Percentiles rank a stretch among this genome's conserved stretches.
These are phyloP conservation scores for Biscogniauxia sp. DNA, from an alignment of 2,329 filamentous ascomycete genomes.

Conservation along the genomic window DNA sequence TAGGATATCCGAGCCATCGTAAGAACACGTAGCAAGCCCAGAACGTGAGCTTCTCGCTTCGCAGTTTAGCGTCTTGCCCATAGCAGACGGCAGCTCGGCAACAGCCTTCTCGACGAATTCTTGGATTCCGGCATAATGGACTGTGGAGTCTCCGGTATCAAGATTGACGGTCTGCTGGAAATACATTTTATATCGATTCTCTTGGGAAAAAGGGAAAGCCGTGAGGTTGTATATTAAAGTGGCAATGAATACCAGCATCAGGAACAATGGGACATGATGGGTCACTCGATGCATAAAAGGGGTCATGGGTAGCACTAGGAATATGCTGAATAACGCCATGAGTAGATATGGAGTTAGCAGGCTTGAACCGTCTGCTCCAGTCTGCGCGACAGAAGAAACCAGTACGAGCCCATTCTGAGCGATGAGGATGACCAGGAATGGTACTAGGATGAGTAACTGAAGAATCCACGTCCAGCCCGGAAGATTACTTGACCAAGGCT, in stretches of 20 bases:
- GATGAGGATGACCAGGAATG: constrained; percentile 72
- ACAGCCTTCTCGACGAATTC: constrained; percentile 68
- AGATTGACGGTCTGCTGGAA: constrained; percentile 82
- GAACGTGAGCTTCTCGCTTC: constrained; percentile 37
- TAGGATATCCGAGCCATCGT: constrained; percentile 57
- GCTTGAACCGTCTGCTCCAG: constrained; percentile 77
- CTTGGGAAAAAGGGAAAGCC: constrained; percentile 82
- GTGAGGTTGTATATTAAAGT: constrained; percentile 83
- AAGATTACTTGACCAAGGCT: constrained; percentile 77
- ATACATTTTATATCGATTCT: constrained; percentile 79
- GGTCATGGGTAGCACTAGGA: constrained; percentile 72
- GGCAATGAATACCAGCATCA: constrained; percentile 69
- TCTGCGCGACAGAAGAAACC: constrained; percentile 73
- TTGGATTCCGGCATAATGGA: constrained; percentile 66
- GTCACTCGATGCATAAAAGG: constrained; percentile 87
- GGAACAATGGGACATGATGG: constrained; percentile 74
- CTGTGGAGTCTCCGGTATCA: constrained; percentile 66
- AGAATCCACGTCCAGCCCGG: constrained; percentile 85
- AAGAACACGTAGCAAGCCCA: constrained; percentile 66
- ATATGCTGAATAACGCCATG: constrained; percentile 64
- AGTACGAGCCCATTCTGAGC: constrained; percentile 74
- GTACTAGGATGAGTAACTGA: constrained; percentile 78
- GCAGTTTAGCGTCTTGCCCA: constrained; percentile 60
- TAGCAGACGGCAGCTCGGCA: constrained; percentile 65
- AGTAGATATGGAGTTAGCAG: constrained; percentile 69